Evolutionary conservation across 345 rosid genomes (phyloP).

Genomic region (Eucalyptus sp.): DNA sequence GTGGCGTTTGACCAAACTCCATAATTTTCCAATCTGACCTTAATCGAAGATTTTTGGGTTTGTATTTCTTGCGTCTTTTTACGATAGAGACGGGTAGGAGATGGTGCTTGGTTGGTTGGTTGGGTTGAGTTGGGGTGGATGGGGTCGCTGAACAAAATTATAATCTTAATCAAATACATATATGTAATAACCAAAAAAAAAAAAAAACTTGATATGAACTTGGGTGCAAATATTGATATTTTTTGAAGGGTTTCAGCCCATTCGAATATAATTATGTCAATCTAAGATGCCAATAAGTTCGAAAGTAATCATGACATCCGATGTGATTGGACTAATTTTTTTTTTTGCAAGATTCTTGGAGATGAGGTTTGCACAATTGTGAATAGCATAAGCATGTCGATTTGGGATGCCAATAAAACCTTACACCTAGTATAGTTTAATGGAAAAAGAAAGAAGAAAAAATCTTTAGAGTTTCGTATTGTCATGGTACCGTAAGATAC

Average conservation of each 20-base stretch:
- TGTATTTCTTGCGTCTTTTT: neutral
- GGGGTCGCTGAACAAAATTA: neutral
- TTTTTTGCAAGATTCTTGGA: neutral
- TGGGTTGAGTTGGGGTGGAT: neutral
- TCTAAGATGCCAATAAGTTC: neutral
- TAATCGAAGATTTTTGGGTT: neutral
- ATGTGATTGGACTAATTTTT: fast-evolving
- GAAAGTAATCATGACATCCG: fast-evolving
- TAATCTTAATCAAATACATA: neutral
- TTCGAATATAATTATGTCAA: neutral
- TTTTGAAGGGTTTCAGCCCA: neutral
- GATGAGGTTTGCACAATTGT: fast-evolving
- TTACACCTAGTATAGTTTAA: fast-evolving
- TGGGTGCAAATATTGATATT: fast-evolving
- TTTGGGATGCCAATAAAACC: neutral
- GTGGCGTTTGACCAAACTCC: neutral
- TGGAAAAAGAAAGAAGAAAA: fast-evolving
- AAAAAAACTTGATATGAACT: neutral
- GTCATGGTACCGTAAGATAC: fast-evolving
- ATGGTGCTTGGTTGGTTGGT: neutral
- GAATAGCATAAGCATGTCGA: neutral
- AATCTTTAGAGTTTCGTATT: fast-evolving
- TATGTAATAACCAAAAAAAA: no score
- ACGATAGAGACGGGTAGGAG: neutral
- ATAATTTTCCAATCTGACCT: neutral